phyloP scores from a whole-genome alignment of 2,329 filamentous ascomycete genomes.

The Diplodia scrobiculata region DNA sequence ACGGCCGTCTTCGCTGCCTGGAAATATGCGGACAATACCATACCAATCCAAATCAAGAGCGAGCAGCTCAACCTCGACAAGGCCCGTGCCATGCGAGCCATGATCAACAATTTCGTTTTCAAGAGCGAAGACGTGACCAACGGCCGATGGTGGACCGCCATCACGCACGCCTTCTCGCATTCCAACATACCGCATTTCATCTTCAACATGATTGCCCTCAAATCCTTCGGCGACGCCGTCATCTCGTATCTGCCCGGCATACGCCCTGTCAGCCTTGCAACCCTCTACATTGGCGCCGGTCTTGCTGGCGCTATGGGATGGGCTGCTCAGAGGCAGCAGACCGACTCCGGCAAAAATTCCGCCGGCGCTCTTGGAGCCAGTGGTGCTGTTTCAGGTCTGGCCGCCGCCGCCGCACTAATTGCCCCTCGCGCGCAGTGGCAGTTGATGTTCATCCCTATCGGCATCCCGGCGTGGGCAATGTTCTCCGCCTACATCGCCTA shows the following conservation, averaged over 20 bases:
- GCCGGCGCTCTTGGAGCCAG: slow-evolving; percentile 43
- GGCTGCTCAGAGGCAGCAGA: background rate
- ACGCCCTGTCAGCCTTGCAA: slow-evolving; percentile 35
- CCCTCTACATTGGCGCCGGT: slow-evolving; percentile 40
- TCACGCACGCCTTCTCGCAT: slow-evolving; percentile 50
- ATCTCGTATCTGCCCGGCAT: slow-evolving; percentile 1
- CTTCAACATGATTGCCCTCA: slow-evolving; percentile 49
- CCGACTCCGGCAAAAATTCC: background rate
- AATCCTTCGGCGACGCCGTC: slow-evolving; percentile 45
- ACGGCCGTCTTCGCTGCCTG: slow-evolving; percentile 45
- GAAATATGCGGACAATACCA: slow-evolving; percentile 37
- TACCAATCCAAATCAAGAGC: slow-evolving; percentile 13
- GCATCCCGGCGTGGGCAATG: slow-evolving; percentile 47
- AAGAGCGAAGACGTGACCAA: slow-evolving; percentile 36
- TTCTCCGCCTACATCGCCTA: slow-evolving; percentile 42
- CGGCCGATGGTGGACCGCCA: slow-evolving; percentile 34
- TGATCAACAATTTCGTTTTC: slow-evolving; percentile 39
- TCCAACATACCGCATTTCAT: slow-evolving; percentile 41
- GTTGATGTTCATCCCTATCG: slow-evolving; percentile 39
- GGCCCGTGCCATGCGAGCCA: background rate
- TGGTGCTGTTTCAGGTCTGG: slow-evolving; percentile 48
- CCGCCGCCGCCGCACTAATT: slow-evolving; percentile 45
- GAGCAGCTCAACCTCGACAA: slow-evolving; percentile 5
- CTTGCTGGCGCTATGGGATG: slow-evolving; percentile 33
- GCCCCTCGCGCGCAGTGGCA: slow-evolving; percentile 37